A percentile compares a stretch with the other conserved stretches of the same genome.
phyloP scores from a whole-genome alignment of 805 yeast genomes.

The Myxozyma udenii region DNA sequence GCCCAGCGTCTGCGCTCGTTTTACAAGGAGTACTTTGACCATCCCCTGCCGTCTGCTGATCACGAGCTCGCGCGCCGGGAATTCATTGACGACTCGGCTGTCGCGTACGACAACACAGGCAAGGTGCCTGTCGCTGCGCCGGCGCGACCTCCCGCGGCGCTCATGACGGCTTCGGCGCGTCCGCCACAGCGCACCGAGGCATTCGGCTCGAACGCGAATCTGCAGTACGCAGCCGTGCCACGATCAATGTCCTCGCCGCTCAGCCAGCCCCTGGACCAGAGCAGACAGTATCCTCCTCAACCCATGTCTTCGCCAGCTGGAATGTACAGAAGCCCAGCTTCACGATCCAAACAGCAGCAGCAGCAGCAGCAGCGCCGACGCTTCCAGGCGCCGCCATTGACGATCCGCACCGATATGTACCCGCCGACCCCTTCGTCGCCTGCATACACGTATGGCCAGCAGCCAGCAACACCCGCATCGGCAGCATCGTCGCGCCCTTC shows the following conservation, averaged over 20 bases:
- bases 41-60: no score
- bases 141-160: no score
- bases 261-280: not conserved
- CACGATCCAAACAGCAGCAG: not conserved
- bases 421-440: conserved; percentile 1
- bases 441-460: not conserved
- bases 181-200: not conserved
- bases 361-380: not conserved
- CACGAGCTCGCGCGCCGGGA: not conserved
- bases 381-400: not conserved
- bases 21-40: conserved; percentile 24
- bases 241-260: conserved; percentile 9
- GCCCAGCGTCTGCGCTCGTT: conserved; percentile 22
- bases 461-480: conserved; percentile 2
- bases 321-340: not conserved
- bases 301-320: not conserved
- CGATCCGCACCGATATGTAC: not conserved
- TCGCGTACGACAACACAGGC: conserved; percentile 6
- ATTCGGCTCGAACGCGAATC: not conserved
- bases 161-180: no score
- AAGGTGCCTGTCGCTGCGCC: not conserved
- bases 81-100: conserved; percentile 9
- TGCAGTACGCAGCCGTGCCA: conserved; percentile 5
- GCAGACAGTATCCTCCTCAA: not conserved
- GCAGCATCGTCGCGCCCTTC: conserved; percentile 3